Evolutionary conservation across 1,139 yeast species (phyloP), one percentile per base, ranked within the genome.

Genomic region (Spathaspora sp.): DNA sequence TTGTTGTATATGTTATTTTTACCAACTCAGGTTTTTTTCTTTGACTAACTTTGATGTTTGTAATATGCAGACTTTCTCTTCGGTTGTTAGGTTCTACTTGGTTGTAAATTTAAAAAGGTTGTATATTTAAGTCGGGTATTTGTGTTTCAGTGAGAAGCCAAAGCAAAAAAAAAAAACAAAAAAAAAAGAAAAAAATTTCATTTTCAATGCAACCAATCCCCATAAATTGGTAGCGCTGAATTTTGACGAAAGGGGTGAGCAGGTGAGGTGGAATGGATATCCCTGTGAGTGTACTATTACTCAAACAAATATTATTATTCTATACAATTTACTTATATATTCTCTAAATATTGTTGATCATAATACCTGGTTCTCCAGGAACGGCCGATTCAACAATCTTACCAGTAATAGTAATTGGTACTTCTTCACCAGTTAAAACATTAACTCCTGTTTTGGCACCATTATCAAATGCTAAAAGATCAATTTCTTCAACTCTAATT

Each of bases 301-400:
- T n/a, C n/a, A n/a, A 25, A 25, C 27, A 25, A n/a, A 9, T 25
- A 9, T 9, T 27, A 11, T 11, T 27, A 27, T 27, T 27, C 31
- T 27, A 31, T 13, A 31, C 16, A 15, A 11, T n/a, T n/a, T n/a
- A 26, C 10, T 10, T 9, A 26, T 10, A 9, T 6, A 26, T 11
- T 36, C 43, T 65, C 43, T 65, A 65, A 42, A 80, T 63, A 62
- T 91, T 91, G 57, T 72, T 80, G 57, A 93, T 78, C 56, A 82
- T 67, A 58, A 93, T 82, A 60, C 96, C 97, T 39, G 99, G 99
- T 58, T 81, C 80, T 51, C 99, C 99, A 44, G 99, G 99, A 50
- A 88, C 84, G 33, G 99, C 95, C 53, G 79, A 78, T 52, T 88
- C 96, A 50, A 88, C 76, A 47, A 83, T 80, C 76, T 88, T 90